Evolutionary conservation across 2,329 filamentous ascomycete species (phyloP).

Genomic region (Botrytis galanthina): DNA sequence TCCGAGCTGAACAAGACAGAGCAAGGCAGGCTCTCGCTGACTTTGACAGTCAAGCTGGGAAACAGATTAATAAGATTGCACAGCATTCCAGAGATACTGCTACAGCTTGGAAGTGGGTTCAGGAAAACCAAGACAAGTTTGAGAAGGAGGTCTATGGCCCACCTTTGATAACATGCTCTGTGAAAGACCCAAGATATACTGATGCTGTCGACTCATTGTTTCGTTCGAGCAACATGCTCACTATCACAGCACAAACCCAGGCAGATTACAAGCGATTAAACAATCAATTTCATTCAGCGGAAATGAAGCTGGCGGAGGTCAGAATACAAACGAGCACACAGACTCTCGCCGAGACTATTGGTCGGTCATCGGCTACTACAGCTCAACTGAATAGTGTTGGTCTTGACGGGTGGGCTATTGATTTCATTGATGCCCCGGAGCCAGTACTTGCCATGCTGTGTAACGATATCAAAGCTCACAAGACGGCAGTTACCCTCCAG

Average conservation of each 20-base stretch:
- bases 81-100: slow-evolving; percentile 61
- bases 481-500: slow-evolving; percentile 60
- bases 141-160: slow-evolving; percentile 64
- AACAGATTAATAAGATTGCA: slow-evolving; percentile 66
- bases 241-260: slow-evolving; percentile 72
- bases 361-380: slow-evolving; percentile 43
- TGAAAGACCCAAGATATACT: slow-evolving; percentile 58
- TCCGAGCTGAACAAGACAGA: slow-evolving; percentile 42
- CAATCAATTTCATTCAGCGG: slow-evolving; percentile 56
- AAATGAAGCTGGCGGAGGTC: slow-evolving; percentile 65
- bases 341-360: slow-evolving; percentile 52
- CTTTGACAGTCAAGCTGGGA: slow-evolving; percentile 72
- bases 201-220: slow-evolving; percentile 59
- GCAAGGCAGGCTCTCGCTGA: slow-evolving; percentile 51
- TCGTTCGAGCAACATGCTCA: slow-evolving; percentile 50
- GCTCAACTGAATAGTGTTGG: slow-evolving; percentile 59
- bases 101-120: slow-evolving; percentile 78
- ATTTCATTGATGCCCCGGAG: slow-evolving; percentile 77
- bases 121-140: slow-evolving; percentile 62
- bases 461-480: slow-evolving; percentile 65
- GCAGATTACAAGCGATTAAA: slow-evolving; percentile 74
- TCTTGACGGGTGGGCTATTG: slow-evolving; percentile 76
- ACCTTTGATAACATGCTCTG: slow-evolving; percentile 61
- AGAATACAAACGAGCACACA: slow-evolving; percentile 55
- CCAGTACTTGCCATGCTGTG: slow-evolving; percentile 88